A percentile compares a stretch with the other conserved stretches of the same genome.
phyloP scores from a whole-genome alignment of 768 basidiomycete genomes.

The Trametes cinnabarina region DNA sequence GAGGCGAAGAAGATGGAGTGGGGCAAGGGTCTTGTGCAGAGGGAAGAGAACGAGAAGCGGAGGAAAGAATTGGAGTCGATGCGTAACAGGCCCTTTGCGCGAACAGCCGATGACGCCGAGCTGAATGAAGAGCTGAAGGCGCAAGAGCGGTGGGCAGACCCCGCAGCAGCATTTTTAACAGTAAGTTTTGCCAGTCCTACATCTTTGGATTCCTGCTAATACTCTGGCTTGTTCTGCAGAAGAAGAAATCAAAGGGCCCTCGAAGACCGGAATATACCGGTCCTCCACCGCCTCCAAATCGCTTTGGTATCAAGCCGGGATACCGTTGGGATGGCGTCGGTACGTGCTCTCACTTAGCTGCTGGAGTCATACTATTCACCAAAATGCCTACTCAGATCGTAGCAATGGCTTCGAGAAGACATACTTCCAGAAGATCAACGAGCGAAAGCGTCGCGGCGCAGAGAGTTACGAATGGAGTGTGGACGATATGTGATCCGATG shows the following conservation, averaged over 20 bases:
- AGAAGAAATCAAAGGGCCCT: constrained; percentile 72
- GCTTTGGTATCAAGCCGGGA: constrained; percentile 93
- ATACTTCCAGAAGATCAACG: constrained; percentile 80
- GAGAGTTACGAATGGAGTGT: constrained; percentile 86
- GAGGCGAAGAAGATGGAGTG: constrained; percentile 95
- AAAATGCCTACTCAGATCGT: constrained; percentile 53
- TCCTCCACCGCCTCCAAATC: constrained; percentile 88
- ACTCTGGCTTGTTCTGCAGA: constrained; percentile 40
- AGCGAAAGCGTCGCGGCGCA: constrained; percentile 60
- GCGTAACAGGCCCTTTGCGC: constrained; percentile 63
- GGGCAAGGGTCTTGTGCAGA: constrained; percentile 94
- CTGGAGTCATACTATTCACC: neutral
- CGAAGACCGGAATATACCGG: constrained; percentile 83
- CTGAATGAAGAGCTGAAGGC: constrained; percentile 84
- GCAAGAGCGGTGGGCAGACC: constrained; percentile 92
- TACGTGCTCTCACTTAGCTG: constrained; percentile 36
- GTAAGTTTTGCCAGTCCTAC: constrained; percentile 43
- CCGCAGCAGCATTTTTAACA: constrained; percentile 91
- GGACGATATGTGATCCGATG: constrained; percentile 90
- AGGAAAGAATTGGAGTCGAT: constrained; percentile 67
- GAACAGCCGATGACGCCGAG: constrained; percentile 78
- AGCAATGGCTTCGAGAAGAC: constrained; percentile 95
- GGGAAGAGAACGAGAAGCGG: constrained; percentile 71
- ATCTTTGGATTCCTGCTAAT: neutral
- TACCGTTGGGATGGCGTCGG: constrained; percentile 99